Percentiles rank a stretch among this genome's conserved stretches.
Conservation (phyloP, 73 alveolate genomes). For the Diophrys sp. region DNA sequence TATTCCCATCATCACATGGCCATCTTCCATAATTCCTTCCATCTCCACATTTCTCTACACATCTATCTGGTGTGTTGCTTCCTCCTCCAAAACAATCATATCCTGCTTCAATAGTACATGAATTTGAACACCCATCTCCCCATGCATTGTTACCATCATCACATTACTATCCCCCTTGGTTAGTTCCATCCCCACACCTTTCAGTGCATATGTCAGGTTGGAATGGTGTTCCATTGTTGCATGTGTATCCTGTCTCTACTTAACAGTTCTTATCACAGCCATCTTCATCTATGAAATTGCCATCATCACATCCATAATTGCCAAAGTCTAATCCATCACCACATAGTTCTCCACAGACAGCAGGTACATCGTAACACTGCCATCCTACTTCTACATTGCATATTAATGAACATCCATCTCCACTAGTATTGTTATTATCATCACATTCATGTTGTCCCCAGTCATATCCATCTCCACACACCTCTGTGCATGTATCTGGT, state of each 20-base stretch:
- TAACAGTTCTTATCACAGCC: constrained; percentile 1
- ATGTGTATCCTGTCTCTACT: neutral
- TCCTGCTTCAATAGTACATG: constrained; percentile 1
- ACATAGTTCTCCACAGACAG: constrained; percentile 8
- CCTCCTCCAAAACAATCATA: constrained; percentile 6
- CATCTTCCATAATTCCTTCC: neutral
- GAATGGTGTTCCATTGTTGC: neutral
- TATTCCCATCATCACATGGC: constrained; percentile 9
- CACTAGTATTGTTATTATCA: constrained; percentile 51
- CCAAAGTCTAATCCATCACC: constrained; percentile 13
- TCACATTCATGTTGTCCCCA: constrained; percentile 37
- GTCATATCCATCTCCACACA: constrained; percentile 52
- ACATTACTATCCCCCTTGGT: neutral
- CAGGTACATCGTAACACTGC: constrained; percentile 8
- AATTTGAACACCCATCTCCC: constrained; percentile 1
- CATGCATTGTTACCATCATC: constrained; percentile 4
- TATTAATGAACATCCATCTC: constrained; percentile 47
- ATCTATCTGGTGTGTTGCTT: neutral
- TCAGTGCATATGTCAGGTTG: neutral
- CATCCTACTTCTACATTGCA: constrained; percentile 27
- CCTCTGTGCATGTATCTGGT: constrained; percentile 38
- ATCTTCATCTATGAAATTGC: neutral
- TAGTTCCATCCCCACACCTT: neutral
- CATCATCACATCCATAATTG: constrained; percentile 8
- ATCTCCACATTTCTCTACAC: constrained; percentile 11